Evolutionary conservation across 2,329 filamentous ascomycete species (phyloP).

Genomic region (Grosmannia huntii): DNA sequence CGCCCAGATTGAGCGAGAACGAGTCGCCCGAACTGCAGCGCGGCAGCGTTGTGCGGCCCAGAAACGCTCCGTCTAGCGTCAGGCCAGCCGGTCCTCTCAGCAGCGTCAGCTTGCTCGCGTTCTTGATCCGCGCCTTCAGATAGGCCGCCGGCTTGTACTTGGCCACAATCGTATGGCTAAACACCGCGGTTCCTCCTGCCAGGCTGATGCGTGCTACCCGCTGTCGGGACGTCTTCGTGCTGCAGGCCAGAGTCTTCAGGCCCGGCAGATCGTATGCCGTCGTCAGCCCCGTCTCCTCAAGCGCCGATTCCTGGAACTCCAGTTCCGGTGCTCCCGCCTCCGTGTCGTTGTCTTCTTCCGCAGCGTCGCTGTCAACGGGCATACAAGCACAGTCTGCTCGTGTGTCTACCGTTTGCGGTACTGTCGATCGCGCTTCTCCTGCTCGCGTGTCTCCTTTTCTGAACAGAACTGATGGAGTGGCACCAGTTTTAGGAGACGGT

Average conservation of each 20-base stretch:
- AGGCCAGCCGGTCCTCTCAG: constrained; percentile 42
- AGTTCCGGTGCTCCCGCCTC: constrained; percentile 14
- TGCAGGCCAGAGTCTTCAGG: constrained; percentile 41
- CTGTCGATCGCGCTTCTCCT: too few species aligned
- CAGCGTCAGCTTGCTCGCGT: constrained; percentile 41
- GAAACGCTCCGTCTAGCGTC: constrained; percentile 50
- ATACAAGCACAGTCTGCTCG: neutral
- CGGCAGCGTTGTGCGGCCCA: constrained; percentile 43
- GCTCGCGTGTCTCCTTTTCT: too few species aligned
- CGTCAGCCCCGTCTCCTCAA: constrained; percentile 47
- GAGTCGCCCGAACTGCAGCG: constrained; percentile 40
- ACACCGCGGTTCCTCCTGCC: constrained; percentile 25
- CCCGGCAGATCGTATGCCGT: constrained; percentile 49
- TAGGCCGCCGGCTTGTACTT: constrained; percentile 49
- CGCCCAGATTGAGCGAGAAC: constrained; percentile 42
- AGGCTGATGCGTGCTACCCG: constrained; percentile 41
- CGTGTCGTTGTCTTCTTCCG: constrained; percentile 13
- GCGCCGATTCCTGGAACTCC: constrained; percentile 37
- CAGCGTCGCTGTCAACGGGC: neutral
- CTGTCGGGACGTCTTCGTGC: constrained; percentile 39
- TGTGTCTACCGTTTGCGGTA: too few species aligned
- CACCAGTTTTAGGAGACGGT: too few species aligned
- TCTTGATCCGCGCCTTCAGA: constrained; percentile 43
- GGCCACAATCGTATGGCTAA: constrained; percentile 45
- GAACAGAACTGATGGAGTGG: too few species aligned